Evolutionary conservation across 345 rosid genomes (phyloP).

Genomic region (Eucalyptus globulus): DNA sequence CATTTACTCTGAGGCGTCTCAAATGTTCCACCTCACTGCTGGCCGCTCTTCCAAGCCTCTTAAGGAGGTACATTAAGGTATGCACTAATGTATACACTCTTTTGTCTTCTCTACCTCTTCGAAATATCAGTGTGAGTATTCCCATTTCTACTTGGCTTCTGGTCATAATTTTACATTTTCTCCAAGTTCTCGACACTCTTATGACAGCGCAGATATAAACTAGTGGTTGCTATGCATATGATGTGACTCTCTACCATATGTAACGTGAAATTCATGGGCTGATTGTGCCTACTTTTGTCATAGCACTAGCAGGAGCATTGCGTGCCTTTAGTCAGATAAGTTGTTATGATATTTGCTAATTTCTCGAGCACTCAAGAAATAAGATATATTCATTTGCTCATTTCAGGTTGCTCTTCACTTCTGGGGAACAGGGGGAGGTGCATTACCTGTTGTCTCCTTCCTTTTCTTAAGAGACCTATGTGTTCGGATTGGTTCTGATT

Average conservation of each 20-base stretch:
- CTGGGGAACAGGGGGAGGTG: slow-evolving; percentile 92
- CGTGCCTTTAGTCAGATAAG: background rate
- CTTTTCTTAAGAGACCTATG: slow-evolving; percentile 82
- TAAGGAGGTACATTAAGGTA: slow-evolving; percentile 85
- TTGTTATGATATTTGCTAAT: background rate
- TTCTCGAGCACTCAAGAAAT: background rate
- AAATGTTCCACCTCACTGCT: slow-evolving; percentile 61
- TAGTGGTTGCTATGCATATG: background rate
- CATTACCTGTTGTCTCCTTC: slow-evolving; percentile 76
- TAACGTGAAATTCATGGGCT: background rate
- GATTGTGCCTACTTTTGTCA: background rate
- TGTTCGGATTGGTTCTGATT: slow-evolving; percentile 64
- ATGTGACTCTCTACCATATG: background rate
- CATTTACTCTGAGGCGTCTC: slow-evolving; percentile 72
- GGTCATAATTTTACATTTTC: background rate
- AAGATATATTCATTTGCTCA: background rate
- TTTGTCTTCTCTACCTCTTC: background rate
- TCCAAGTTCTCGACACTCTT: background rate
- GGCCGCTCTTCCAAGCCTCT: slow-evolving; percentile 76
- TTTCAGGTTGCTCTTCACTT: slow-evolving; percentile 80
- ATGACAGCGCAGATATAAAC: background rate
- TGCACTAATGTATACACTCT: background rate
- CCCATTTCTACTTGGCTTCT: background rate
- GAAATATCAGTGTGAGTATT: background rate
- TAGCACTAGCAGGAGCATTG: background rate